A percentile compares a stretch with the other conserved stretches of the same genome.
Conservation (phyloP, 1,284 basidiomycete genomes). For the Austroboletus sp. region DNA sequence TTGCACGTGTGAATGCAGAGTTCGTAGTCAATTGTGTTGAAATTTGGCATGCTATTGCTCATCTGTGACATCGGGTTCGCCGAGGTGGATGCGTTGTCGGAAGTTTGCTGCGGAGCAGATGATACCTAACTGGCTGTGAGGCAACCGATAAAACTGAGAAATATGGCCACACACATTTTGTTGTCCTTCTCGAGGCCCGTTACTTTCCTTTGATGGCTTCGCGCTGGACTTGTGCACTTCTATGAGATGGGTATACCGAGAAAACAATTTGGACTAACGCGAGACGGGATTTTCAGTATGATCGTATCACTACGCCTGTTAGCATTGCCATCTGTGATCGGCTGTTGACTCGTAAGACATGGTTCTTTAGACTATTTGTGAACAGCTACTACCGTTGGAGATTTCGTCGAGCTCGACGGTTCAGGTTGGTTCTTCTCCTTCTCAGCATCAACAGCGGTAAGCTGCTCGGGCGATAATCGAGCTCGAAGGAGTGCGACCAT, state of each 20-base stretch:
- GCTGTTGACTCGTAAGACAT: constrained; percentile 13
- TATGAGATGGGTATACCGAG: constrained; percentile 4
- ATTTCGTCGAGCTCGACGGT: neutral
- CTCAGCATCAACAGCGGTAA: constrained; percentile 8
- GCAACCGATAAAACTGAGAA: neutral
- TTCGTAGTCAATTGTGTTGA: constrained; percentile 19
- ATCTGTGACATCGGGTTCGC: constrained; percentile 6
- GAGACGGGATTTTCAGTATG: constrained; percentile 23
- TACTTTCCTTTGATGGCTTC: constrained; percentile 8
- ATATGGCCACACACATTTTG: constrained; percentile 13
- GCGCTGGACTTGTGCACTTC: constrained; percentile 9
- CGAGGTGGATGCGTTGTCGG: neutral
- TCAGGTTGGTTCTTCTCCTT: neutral
- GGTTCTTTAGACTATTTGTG: neutral
- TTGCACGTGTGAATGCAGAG: constrained; percentile 29
- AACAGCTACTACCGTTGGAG: constrained; percentile 12
- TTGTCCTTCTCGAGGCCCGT: constrained; percentile 1
- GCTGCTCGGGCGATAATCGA: constrained; percentile 20
- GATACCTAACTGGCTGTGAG: neutral
- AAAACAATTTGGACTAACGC: constrained; percentile 12
- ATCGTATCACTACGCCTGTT: constrained; percentile 23
- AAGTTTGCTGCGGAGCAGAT: constrained; percentile 4
- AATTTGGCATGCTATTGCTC: neutral
- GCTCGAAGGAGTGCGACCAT: constrained; percentile 15
- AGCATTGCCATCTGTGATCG: constrained; percentile 3